These are phyloP conservation scores for Jaenimonas drosophilae DNA, from an alignment of 208 protist genomes.

Conservation along the genomic window DNA sequence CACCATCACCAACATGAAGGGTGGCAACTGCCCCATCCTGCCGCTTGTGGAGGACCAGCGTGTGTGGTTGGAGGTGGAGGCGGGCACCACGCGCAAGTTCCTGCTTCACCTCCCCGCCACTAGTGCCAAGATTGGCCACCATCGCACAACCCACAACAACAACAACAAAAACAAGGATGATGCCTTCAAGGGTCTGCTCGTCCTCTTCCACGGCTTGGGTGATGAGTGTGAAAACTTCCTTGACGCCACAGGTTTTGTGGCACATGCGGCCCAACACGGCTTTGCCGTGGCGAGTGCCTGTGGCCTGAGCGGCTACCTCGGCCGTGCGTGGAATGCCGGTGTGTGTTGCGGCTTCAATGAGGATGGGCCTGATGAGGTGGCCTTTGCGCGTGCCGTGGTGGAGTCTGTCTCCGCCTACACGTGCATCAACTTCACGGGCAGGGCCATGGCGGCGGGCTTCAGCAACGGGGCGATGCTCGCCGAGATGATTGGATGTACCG, in stretches of 20 bases:
- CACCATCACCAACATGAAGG: too few relatives aligned
- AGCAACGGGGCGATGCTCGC: conserved; percentile 78
- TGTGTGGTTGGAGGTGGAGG: too few relatives aligned
- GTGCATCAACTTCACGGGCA: conserved; percentile 28
- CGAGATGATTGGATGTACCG: conserved; percentile 48
- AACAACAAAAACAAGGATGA: conserved; percentile 4
- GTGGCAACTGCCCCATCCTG: too few relatives aligned
- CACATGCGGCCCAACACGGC: conserved; percentile 33
- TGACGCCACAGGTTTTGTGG: conserved; percentile 27
- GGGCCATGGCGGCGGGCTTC: conserved; percentile 56
- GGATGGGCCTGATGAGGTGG: conserved; percentile 35
- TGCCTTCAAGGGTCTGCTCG: conserved; percentile 9
- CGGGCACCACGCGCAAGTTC: too few relatives aligned
- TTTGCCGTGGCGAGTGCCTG: conserved; percentile 55
- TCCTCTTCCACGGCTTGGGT: conserved; percentile 64
- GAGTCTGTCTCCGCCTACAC: neutral
- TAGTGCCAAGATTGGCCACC: neutral
- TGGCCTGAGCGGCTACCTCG: conserved; percentile 37
- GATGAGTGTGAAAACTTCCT: conserved; percentile 56
- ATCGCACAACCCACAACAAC: neutral
- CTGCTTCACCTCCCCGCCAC: too few relatives aligned
- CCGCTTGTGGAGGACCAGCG: too few relatives aligned
- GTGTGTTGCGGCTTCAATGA: conserved; percentile 58
- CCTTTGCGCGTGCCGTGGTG: conserved; percentile 29
- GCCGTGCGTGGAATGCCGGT: conserved; percentile 57